A percentile compares a stretch with the other conserved stretches of the same genome.
phyloP scores from a whole-genome alignment of 306 rosid species.

The Lagenaria siceraria region DNA sequence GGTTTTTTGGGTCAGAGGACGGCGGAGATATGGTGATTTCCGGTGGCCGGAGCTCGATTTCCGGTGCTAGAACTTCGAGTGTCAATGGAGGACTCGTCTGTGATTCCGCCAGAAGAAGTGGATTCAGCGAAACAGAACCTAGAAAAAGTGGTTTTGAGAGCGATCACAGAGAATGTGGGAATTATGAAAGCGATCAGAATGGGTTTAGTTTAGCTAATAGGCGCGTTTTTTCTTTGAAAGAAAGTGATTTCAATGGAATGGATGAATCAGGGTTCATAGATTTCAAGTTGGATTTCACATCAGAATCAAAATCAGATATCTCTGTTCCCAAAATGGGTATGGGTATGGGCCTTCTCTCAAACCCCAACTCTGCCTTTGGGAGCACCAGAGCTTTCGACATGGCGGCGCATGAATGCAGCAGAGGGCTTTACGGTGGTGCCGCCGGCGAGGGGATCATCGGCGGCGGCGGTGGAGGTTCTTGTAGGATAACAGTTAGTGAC shows the following conservation, averaged over 20 bases:
- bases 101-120: conserved; percentile 88
- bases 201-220: conserved; percentile 40
- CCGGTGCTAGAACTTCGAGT: conserved; percentile 89
- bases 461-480: conserved; percentile 53
- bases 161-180: conserved; percentile 23
- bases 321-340: conserved; percentile 22
- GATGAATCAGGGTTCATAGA: conserved; percentile 87
- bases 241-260: conserved; percentile 78
- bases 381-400: conserved; percentile 41
- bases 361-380: conserved; percentile 25
- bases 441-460: conserved; percentile 12
- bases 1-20: conserved; percentile 63
- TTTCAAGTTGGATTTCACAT: conserved; percentile 67
- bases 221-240: conserved; percentile 74
- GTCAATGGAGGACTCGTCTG: conserved; percentile 59
- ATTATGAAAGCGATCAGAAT: conserved; percentile 12
- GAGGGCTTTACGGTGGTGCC: conserved; percentile 11
- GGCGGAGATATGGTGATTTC: conserved; percentile 61
- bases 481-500: conserved; percentile 73
- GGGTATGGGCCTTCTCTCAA: not conserved
- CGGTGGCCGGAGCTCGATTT: conserved; percentile 84
- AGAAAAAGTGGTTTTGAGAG: conserved; percentile 71
- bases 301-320: conserved; percentile 45
- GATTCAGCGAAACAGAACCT: conserved; percentile 81
- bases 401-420: conserved; percentile 27